These are phyloP conservation scores for Tetraselmis striata DNA, from an alignment of 139 green algal genomes.

Conservation along the genomic window DNA sequence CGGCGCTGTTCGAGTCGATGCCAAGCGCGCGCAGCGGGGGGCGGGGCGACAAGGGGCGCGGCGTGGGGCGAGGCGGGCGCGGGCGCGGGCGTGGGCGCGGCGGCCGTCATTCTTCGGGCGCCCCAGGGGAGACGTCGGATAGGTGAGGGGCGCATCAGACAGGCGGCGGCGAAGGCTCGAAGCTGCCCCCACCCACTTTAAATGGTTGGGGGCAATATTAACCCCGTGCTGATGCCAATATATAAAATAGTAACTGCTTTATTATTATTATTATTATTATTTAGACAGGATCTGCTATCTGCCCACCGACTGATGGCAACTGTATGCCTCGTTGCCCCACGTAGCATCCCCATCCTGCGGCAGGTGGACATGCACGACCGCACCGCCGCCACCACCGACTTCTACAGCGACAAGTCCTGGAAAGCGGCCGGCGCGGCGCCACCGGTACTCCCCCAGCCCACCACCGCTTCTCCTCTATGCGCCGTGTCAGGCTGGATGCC, in stretches of 20 bases:
- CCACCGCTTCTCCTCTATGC: not conserved
- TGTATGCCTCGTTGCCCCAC: not conserved
- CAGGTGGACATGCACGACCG: not conserved
- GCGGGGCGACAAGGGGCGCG: not conserved
- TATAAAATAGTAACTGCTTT: too few species aligned
- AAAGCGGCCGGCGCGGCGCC: not conserved
- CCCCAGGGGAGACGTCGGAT: not conserved
- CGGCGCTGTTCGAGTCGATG: not conserved
- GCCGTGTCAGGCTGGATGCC: not conserved
- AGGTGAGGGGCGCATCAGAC: not conserved
- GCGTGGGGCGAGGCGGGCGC: too few species aligned
- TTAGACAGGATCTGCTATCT: not conserved
- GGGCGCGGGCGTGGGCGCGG: too few species aligned
- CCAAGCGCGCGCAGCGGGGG: not conserved
- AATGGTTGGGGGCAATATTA: too few species aligned
- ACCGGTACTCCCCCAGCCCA: not conserved
- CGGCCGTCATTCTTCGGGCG: not conserved
- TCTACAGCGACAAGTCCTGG: not conserved
- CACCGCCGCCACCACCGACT: not conserved
- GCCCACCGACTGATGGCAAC: too few species aligned
- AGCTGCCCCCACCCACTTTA: not conserved
- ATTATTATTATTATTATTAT: too few species aligned
- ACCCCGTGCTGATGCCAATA: too few species aligned
- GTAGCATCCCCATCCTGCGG: not conserved
- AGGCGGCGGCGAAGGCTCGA: too few species aligned